phyloP scores from a whole-genome alignment of 1,284 basidiomycete species.

The Cryptococcus deneoformans region DNA sequence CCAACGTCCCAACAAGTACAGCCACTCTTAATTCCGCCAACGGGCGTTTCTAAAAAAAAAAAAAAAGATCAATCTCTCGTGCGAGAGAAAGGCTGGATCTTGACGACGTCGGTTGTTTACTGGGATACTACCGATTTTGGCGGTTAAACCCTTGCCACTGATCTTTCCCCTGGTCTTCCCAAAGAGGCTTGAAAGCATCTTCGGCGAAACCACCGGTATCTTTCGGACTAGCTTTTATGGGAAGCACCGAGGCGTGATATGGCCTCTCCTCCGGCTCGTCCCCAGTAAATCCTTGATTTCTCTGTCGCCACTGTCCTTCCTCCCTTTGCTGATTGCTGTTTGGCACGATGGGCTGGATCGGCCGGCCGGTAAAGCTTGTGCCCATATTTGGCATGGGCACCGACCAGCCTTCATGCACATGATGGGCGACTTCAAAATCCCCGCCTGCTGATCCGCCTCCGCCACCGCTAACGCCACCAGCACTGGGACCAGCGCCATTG shows the following conservation, averaged over 20 bases:
- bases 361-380: background rate
- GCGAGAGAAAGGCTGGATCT: background rate
- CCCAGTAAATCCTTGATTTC: too few relatives aligned
- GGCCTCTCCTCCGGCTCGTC: conserved; percentile 9
- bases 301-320: too few relatives aligned
- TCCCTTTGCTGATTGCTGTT: background rate
- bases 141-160: conserved; percentile 17
- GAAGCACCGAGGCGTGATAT: conserved; percentile 30
- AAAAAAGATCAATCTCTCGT: background rate
- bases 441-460: background rate
- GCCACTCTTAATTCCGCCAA: background rate
- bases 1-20: background rate
- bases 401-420: background rate
- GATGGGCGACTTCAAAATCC: background rate
- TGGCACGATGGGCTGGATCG: background rate
- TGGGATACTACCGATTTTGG: conserved; percentile 1
- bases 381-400: conserved; percentile 2
- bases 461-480: background rate
- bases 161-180: conserved; percentile 17
- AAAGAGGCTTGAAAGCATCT: conserved; percentile 42
- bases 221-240: conserved; percentile 29
- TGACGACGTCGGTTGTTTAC: background rate
- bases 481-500: conserved; percentile 2
- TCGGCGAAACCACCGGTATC: conserved; percentile 34
- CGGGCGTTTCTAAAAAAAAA: too few relatives aligned